Evolutionary conservation across 805 yeast species (phyloP).

Genomic region (Yamadazyma sp.): DNA sequence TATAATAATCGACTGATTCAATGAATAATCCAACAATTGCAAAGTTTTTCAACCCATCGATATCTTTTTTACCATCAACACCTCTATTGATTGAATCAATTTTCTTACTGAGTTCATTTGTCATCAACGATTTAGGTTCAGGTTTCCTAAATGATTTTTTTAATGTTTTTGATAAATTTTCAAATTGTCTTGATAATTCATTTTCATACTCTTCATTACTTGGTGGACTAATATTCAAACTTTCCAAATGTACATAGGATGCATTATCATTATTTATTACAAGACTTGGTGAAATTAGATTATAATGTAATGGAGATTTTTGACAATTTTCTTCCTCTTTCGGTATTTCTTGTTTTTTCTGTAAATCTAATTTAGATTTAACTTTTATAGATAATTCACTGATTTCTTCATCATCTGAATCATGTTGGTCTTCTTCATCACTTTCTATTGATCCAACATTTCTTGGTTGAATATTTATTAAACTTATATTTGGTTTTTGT

Average conservation of each 20-base stretch:
- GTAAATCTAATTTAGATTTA: not conserved
- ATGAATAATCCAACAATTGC: conserved; percentile 66
- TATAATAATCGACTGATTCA: conserved; percentile 67
- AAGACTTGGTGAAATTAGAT: conserved; percentile 22
- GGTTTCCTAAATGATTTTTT: conserved; percentile 73
- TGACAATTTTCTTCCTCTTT: conserved; percentile 5
- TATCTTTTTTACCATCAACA: conserved; percentile 74
- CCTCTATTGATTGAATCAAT: conserved; percentile 76
- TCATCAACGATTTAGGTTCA: conserved; percentile 59
- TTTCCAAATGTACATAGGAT: conserved; percentile 27
- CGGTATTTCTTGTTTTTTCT: conserved; percentile 2
- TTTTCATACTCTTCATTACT: conserved; percentile 60
- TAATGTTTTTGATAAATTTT: conserved; percentile 50
- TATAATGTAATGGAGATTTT: conserved; percentile 20
- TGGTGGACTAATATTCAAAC: conserved; percentile 42
- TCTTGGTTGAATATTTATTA: conserved; percentile 28
- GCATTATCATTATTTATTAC: conserved; percentile 14
- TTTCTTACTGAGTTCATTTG: conserved; percentile 49
- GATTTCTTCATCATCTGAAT: conserved; percentile 1
- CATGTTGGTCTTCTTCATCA: conserved; percentile 7
- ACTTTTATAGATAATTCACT: conserved; percentile 1
- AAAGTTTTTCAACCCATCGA: conserved; percentile 62
- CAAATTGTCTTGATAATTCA: conserved; percentile 68
- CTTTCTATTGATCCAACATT: conserved; percentile 10
- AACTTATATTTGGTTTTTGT: conserved; percentile 30